Conservation (phyloP, 768 basidiomycete genomes). For the Rhodotorula babjevae region DNA sequence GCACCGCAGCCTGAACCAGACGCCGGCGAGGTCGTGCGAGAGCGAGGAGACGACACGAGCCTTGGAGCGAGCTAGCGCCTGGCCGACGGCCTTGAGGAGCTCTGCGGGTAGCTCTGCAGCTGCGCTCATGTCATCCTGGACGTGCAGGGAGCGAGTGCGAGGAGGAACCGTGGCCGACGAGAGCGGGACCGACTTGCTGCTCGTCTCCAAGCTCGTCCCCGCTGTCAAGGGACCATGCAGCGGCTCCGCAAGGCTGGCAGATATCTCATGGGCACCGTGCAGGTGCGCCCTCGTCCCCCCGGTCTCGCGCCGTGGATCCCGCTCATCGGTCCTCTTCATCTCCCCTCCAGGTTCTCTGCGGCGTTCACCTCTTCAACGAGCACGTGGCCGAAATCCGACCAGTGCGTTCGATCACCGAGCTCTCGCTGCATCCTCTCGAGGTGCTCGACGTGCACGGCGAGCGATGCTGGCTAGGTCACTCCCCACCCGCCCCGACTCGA, state of each 20-base stretch:
- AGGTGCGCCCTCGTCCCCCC: background rate
- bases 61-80: background rate
- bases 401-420: background rate
- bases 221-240: background rate
- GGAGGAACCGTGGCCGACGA: too few relatives aligned
- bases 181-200: too few relatives aligned
- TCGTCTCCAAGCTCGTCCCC: background rate
- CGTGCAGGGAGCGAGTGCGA: too few relatives aligned
- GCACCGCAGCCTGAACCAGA: conserved; percentile 5
- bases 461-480: too few relatives aligned
- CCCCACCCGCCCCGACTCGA: too few relatives aligned
- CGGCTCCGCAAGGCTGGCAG: background rate
- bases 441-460: too few relatives aligned
- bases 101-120: background rate
- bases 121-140: background rate
- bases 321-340: background rate
- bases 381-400: conserved; percentile 35
- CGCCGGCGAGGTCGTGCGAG: background rate
- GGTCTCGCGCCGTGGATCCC: too few relatives aligned
- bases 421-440: background rate
- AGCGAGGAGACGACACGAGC: background rate
- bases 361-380: conserved; percentile 36
- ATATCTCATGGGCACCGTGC: background rate
- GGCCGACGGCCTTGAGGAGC: background rate
- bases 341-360: conserved; percentile 16